A percentile compares a stretch with the other conserved stretches of the same genome.
These are phyloP conservation scores for Monocercomonoides exilis DNA, from an alignment of 78 protist genomes.

Conservation along the genomic window DNA sequence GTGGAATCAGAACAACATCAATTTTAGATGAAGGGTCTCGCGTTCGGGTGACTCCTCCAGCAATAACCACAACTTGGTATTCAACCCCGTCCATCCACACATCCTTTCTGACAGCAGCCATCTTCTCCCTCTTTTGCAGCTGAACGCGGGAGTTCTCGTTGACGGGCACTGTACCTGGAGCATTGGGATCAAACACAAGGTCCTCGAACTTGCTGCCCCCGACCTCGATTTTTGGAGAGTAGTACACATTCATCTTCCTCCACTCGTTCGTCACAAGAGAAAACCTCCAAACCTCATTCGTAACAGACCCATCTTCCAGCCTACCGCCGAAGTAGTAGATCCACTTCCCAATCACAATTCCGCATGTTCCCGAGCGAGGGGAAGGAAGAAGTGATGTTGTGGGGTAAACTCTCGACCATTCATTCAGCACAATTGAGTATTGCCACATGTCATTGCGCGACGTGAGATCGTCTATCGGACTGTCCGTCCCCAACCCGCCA, in stretches of 20 bases:
- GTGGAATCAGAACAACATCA: too few relatives aligned
- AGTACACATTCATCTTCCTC: background rate
- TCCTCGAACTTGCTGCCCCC: too few relatives aligned
- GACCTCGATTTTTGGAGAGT: background rate
- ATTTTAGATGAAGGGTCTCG: too few relatives aligned
- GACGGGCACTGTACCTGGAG: too few relatives aligned
- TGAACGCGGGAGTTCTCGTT: too few relatives aligned
- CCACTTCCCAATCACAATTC: background rate
- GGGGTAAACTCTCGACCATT: background rate
- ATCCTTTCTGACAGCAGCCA: too few relatives aligned
- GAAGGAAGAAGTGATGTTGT: background rate
- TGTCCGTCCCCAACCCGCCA: background rate
- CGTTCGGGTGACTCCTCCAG: too few relatives aligned
- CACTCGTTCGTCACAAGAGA: background rate
- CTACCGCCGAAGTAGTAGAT: background rate
- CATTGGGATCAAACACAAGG: too few relatives aligned
- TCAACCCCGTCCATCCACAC: too few relatives aligned
- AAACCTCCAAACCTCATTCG: background rate
- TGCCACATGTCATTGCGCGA: background rate
- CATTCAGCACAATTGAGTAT: background rate
- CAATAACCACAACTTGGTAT: too few relatives aligned
- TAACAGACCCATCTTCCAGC: background rate
- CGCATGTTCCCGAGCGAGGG: background rate
- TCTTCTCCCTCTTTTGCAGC: too few relatives aligned
- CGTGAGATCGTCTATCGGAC: background rate